Conservation (phyloP, 139 green algal genomes). For the Chlorella sp. region DNA sequence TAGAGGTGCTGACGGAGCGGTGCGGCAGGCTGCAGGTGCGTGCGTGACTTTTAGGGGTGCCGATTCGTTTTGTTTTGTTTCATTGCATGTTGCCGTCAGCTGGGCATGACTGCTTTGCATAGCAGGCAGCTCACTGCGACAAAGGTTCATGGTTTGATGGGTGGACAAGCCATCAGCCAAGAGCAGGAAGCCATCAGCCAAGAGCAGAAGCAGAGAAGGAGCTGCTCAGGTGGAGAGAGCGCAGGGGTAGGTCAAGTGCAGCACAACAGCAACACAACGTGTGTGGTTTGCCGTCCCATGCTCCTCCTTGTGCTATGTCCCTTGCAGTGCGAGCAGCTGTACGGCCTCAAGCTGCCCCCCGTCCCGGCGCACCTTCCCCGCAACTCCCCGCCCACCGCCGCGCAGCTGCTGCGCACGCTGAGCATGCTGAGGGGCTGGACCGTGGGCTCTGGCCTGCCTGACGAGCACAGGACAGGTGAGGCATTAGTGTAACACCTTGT, state of each 20-base stretch:
- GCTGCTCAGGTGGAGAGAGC: background rate
- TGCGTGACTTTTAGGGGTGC: background rate
- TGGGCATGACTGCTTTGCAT: too few relatives aligned
- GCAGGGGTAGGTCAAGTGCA: background rate
- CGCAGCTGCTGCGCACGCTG: slow-evolving; percentile 35
- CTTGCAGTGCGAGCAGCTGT: slow-evolving; percentile 62
- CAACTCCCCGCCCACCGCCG: slow-evolving; percentile 16
- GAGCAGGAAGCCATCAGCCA: too few relatives aligned
- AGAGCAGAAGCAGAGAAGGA: background rate
- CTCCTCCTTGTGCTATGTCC: background rate
- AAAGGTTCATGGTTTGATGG: too few relatives aligned
- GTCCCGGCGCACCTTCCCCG: slow-evolving; percentile 8
- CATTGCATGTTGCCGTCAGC: background rate
- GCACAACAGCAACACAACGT: background rate
- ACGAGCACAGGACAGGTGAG: slow-evolving; percentile 70
- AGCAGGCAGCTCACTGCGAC: too few relatives aligned
- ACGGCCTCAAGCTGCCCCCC: slow-evolving; percentile 63
- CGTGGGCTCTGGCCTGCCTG: slow-evolving; percentile 67
- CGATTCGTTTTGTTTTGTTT: background rate
- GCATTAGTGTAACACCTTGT: too few relatives aligned
- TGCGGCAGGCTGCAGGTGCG: slow-evolving; percentile 42
- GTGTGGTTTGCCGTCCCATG: background rate
- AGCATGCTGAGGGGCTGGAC: slow-evolving; percentile 64
- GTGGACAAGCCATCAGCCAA: too few relatives aligned
- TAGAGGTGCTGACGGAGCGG: slow-evolving; percentile 64